These are phyloP conservation scores for Nannochloropsis salina DNA, from an alignment of 108 stramenopile species.

Conservation along the genomic window DNA sequence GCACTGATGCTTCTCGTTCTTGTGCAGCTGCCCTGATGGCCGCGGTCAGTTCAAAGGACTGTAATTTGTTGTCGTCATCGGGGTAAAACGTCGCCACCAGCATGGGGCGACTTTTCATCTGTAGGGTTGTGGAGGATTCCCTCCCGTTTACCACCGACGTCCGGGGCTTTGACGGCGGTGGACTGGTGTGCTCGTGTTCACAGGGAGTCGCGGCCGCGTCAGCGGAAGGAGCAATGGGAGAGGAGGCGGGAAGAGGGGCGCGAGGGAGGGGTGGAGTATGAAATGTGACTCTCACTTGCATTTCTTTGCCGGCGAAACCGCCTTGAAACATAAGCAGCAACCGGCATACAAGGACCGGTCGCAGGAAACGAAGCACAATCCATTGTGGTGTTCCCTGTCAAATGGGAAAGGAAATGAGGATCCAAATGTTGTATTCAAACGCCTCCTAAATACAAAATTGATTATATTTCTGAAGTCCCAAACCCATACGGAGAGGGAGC, in stretches of 20 bases:
- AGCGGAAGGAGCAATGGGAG: neutral
- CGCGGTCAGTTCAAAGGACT: neutral
- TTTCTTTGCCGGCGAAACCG: neutral
- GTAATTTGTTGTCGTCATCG: neutral
- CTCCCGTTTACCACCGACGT: neutral
- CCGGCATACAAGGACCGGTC: neutral
- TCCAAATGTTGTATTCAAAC: too few relatives aligned
- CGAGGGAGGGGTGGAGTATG: neutral
- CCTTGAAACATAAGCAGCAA: neutral
- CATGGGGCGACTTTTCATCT: neutral
- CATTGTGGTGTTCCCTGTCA: neutral
- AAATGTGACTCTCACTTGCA: neutral
- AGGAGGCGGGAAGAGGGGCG: neutral
- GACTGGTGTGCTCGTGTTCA: neutral
- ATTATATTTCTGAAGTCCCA: too few relatives aligned
- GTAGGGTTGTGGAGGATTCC: too few relatives aligned
- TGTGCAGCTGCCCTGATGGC: neutral
- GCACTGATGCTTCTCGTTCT: neutral
- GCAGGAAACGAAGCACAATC: neutral
- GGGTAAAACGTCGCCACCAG: neutral
- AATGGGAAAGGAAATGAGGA: too few relatives aligned
- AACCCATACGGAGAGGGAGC: too few relatives aligned
- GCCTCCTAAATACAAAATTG: too few relatives aligned
- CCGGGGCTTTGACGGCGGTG: neutral
- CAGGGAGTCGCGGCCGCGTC: too few relatives aligned